A percentile compares a stretch with the other conserved stretches of the same genome.
These are phyloP conservation scores for Lecanicillium sp. DNA, from an alignment of 2,329 filamentous ascomycete genomes.

Conservation along the genomic window DNA sequence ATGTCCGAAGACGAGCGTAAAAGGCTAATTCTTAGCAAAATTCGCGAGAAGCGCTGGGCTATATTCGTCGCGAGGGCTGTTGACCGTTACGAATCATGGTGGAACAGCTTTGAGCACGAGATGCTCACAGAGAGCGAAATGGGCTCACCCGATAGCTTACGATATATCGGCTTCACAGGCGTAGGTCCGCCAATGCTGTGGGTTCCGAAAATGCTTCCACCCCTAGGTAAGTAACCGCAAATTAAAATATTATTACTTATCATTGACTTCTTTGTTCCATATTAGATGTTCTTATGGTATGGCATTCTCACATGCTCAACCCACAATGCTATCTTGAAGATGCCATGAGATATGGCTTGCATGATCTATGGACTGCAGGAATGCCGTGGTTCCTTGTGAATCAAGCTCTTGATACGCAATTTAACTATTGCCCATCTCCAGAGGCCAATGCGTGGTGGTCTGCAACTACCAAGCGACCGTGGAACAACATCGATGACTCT, in stretches of 20 bases:
- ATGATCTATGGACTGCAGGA: slow-evolving; percentile 50
- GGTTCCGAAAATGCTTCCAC: slow-evolving; percentile 37
- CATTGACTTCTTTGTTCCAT: too few relatives aligned
- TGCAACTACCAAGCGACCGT: slow-evolving; percentile 37
- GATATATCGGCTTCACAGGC: slow-evolving; percentile 26
- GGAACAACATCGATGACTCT: slow-evolving; percentile 51
- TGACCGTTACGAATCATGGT: slow-evolving; percentile 61
- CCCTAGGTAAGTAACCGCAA: slow-evolving; percentile 46
- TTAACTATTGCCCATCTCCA: slow-evolving; percentile 44
- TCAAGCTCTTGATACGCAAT: slow-evolving; percentile 47
- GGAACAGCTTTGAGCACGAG: slow-evolving; percentile 29
- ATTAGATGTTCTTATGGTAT: slow-evolving; percentile 71
- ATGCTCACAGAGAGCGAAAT: slow-evolving; percentile 29
- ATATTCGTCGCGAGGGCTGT: slow-evolving; percentile 61
- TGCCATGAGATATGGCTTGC: slow-evolving; percentile 48
- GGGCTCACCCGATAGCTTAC: slow-evolving; percentile 11
- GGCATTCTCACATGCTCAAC: slow-evolving; percentile 73
- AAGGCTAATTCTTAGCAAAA: slow-evolving; percentile 31
- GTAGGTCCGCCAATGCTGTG: slow-evolving; percentile 23
- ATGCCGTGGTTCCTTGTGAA: slow-evolving; percentile 60
- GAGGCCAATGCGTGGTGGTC: slow-evolving; percentile 39
- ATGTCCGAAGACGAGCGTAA: slow-evolving; percentile 21
- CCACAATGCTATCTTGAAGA: slow-evolving; percentile 69
- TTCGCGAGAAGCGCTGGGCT: slow-evolving; percentile 67
- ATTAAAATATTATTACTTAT: not conserved